Conservation (phyloP, 2,329 filamentous ascomycete species). For the Arthrobotrys sphaeroides region DNA sequence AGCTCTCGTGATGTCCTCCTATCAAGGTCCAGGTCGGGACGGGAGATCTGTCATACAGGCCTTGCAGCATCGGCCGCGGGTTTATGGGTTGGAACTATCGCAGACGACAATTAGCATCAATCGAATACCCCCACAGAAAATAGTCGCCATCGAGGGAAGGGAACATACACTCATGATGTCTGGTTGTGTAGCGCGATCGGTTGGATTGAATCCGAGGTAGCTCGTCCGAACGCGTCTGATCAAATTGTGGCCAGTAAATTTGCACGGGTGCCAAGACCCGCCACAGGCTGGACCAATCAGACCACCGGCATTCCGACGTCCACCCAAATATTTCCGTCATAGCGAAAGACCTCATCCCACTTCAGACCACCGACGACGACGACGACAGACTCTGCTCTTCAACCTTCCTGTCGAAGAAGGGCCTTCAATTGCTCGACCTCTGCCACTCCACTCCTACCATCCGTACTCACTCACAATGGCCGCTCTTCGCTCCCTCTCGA, state of each 20-base stretch:
- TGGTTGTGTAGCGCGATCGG: slow-evolving; percentile 11
- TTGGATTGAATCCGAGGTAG: not conserved
- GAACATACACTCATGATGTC: slow-evolving; percentile 50
- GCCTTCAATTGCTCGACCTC: slow-evolving; percentile 43
- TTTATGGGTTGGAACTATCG: slow-evolving; percentile 87
- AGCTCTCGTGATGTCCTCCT: not conserved
- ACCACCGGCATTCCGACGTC: slow-evolving; percentile 44
- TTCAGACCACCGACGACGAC: slow-evolving; percentile 26
- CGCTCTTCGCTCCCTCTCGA: slow-evolving; percentile 43
- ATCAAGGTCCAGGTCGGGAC: slow-evolving; percentile 5
- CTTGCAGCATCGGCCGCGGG: slow-evolving; percentile 94
- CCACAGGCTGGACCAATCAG: slow-evolving; percentile 37
- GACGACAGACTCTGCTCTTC: not conserved
- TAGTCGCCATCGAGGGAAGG: not conserved
- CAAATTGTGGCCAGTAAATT: slow-evolving; percentile 42
- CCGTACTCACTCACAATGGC: slow-evolving; percentile 32
- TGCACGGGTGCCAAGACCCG: slow-evolving; percentile 45
- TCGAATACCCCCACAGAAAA: no score
- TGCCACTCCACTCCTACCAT: slow-evolving; percentile 23
- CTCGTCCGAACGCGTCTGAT: slow-evolving; percentile 44
- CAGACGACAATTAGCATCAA: slow-evolving; percentile 15
- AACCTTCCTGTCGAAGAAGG: slow-evolving; percentile 13
- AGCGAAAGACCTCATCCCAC: slow-evolving; percentile 51
- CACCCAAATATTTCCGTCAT: slow-evolving; percentile 53
- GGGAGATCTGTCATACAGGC: slow-evolving; percentile 79